Evolutionary conservation across 305 asterid species (phyloP), one percentile per base, ranked within the genome.

Genomic region (Fraxinus greggii): DNA sequence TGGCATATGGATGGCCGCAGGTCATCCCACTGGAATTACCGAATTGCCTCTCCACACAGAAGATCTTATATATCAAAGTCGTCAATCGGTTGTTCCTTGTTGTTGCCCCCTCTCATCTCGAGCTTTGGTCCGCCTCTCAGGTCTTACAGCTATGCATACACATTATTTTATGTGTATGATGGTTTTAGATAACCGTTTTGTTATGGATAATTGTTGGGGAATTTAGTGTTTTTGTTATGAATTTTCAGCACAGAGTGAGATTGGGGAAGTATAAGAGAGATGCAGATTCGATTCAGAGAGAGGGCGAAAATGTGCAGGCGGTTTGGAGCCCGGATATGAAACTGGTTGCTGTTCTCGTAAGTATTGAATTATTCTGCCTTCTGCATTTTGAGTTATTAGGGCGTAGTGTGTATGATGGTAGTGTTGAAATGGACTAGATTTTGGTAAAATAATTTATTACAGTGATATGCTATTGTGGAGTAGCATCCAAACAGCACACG

Each of bases 1-100:
- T 96, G 98, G 97, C 99, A 45, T 96, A 96, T 83, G 99, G 99
- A 90, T 96, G 99, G 98, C 98, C 99, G 83, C 99, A 94, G 96
- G 98, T 94, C 83, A 94, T 97, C 88, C 99, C 99, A 31, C 84
- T 94, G 78, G 96, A 94, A 87, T 89, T 84, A 31, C 92, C 95
- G 2, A 72, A 84, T 48, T 85, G 90, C 80, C 88, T 91, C 33
- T 88, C 96, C 75, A 82, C 91, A 15, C 92, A 90, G 86, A 92
- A 87, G 85, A 96, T 93, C 92, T 90, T 93, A 4, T 93, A 93
- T 85, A 92, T 97, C 85, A 94, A 94, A 86, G 90, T 94, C 45
- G 87, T 86, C 24, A 92, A 94, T 86, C 91, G 98, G 0, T 82
- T 97, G 88, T 89, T 97, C 76, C 98, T 97, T 31, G 93, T 92